Conservation (phyloP, 176 grass and related monocot species). For the Phoenix dactylifera region DNA sequence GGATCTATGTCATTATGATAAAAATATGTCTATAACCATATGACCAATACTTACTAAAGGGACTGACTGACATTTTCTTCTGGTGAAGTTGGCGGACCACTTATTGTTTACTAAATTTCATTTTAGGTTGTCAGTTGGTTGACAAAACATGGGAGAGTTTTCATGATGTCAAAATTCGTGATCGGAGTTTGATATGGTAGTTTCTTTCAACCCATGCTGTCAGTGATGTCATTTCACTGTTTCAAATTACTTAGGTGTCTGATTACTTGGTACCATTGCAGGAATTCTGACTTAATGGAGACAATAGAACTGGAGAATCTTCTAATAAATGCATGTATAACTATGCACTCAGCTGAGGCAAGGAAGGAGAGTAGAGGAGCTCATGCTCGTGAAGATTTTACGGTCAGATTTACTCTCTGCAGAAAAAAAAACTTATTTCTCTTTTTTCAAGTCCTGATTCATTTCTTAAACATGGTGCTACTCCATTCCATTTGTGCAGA, state of each 20-base stretch:
- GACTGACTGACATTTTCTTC: neutral
- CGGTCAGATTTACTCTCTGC: constrained; percentile 24
- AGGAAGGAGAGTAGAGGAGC: constrained; percentile 93
- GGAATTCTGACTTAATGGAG: constrained; percentile 96
- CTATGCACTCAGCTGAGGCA: constrained; percentile 90
- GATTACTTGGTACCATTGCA: constrained; percentile 8
- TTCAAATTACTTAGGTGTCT: no score
- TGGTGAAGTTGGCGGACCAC: constrained; percentile 1
- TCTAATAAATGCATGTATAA: constrained; percentile 89
- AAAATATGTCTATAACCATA: no score
- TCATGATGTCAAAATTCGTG: constrained; percentile 50
- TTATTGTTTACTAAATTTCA: constrained; percentile 1
- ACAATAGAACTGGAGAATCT: constrained; percentile 89
- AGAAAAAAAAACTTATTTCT: no score
- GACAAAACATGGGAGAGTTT: constrained; percentile 60
- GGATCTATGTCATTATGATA: neutral
- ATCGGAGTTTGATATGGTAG: constrained; percentile 84
- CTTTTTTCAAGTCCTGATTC: no score
- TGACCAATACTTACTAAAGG: no score
- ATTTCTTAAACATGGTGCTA: no score
- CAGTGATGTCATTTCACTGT: no score
- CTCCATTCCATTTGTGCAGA: constrained; percentile 36
- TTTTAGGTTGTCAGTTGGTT: constrained; percentile 61
- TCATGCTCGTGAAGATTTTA: constrained; percentile 95
- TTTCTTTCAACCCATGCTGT: constrained; percentile 5